Evolutionary conservation across 306 rosid genomes (phyloP).

Genomic region (Astragalus membranaceus): DNA sequence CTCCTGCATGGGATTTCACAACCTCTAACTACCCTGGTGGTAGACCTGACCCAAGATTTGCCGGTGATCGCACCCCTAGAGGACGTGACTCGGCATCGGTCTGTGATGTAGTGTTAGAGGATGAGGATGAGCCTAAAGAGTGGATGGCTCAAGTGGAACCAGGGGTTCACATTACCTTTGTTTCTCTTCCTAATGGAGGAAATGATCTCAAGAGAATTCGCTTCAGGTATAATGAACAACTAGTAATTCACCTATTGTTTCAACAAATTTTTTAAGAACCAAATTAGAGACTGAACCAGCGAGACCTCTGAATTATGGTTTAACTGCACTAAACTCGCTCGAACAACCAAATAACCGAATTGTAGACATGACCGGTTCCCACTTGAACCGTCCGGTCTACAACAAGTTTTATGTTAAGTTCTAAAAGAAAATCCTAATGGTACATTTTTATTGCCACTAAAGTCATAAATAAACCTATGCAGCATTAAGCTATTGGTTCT

Average conservation of each 20-base stretch:
- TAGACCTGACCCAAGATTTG: constrained; percentile 55
- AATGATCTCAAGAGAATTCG: constrained; percentile 91
- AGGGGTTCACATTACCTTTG: constrained; percentile 83
- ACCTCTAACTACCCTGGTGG: constrained; percentile 50
- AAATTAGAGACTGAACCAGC: too few species aligned
- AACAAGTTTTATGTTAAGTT: too few species aligned
- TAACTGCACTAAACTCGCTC: too few species aligned
- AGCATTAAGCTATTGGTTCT: background rate
- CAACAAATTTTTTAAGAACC: too few species aligned
- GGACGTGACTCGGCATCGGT: constrained; percentile 48
- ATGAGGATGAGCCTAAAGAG: constrained; percentile 80
- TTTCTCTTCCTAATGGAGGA: constrained; percentile 87
- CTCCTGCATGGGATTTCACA: constrained; percentile 94
- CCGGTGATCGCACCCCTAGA: constrained; percentile 65
- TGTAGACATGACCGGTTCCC: too few species aligned
- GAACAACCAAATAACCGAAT: too few species aligned
- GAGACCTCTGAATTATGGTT: too few species aligned
- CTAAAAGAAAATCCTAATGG: background rate
- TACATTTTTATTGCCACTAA: background rate
- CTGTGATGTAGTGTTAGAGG: constrained; percentile 77
- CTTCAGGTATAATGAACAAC: constrained; percentile 54
- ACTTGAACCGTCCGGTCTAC: too few species aligned
- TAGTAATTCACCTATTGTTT: background rate
- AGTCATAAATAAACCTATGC: background rate
- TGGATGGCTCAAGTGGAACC: constrained; percentile 99